Conservation (phyloP, 2,329 filamentous ascomycete genomes). For the Colletotrichum sp. region DNA sequence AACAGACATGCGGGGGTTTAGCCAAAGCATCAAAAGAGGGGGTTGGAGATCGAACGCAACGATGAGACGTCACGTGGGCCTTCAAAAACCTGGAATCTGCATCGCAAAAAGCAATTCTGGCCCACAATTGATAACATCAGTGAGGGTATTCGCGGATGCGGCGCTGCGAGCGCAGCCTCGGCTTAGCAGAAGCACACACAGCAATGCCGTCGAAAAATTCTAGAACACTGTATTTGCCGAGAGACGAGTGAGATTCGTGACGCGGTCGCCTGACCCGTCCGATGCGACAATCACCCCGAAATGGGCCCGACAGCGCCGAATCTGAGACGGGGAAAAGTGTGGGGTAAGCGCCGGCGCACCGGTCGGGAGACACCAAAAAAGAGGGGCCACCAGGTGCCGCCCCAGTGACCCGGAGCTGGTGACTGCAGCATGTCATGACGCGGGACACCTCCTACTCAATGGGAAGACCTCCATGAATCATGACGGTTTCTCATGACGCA, state of each 20-base stretch:
- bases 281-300: neutral
- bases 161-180: neutral
- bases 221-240: neutral
- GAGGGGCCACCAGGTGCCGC: conserved; percentile 7
- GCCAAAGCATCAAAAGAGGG: neutral
- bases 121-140: neutral
- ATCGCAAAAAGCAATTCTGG: neutral
- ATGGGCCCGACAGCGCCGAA: conserved; percentile 8
- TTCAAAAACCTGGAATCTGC: neutral
- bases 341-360: conserved; percentile 16
- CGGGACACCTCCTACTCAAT: neutral
- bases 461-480: neutral
- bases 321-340: neutral
- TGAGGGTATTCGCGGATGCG: neutral
- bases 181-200: neutral
- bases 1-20: neutral
- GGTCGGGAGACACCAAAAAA: neutral
- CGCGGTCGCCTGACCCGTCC: conserved; percentile 4
- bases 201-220: neutral
- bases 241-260: neutral
- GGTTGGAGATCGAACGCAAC: neutral
- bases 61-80: neutral
- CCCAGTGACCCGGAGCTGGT: conserved; percentile 15
- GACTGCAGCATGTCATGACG: neutral
- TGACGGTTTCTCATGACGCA: conserved; percentile 1